Percentiles rank a stretch among this genome's conserved stretches.
Evolutionary conservation across 2,329 filamentous ascomycete species (phyloP).

Genomic region (Pseudopyrenochaeta lycopersici): DNA sequence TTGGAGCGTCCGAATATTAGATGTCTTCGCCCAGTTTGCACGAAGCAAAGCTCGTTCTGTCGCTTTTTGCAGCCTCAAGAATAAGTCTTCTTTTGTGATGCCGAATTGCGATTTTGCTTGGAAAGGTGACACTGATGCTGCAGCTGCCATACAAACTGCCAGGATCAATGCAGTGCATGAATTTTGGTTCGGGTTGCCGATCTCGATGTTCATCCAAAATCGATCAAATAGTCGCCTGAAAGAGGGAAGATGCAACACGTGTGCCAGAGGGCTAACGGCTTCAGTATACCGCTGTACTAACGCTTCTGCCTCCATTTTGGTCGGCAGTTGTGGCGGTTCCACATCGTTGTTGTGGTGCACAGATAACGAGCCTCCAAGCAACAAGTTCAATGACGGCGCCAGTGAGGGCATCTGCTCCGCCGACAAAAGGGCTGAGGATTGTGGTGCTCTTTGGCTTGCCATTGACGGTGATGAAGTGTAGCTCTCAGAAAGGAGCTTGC

Average conservation of each 20-base stretch:
- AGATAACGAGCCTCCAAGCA: slow-evolving; percentile 43
- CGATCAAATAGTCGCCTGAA: slow-evolving; percentile 49
- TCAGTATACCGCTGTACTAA: slow-evolving; percentile 47
- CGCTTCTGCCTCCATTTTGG: slow-evolving; percentile 46
- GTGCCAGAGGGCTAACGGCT: slow-evolving; percentile 49
- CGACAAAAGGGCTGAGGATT: slow-evolving; percentile 45
- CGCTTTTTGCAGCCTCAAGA: slow-evolving; percentile 46
- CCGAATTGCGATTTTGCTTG: slow-evolving; percentile 51
- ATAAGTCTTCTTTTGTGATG: slow-evolving; percentile 49
- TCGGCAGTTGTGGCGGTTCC: slow-evolving; percentile 43
- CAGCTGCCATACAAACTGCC: slow-evolving; percentile 49
- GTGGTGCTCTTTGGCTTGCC: slow-evolving; percentile 45
- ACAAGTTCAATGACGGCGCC: slow-evolving; percentile 45
- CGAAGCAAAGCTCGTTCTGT: slow-evolving; percentile 47
- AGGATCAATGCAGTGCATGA: slow-evolving; percentile 49
- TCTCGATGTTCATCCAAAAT: slow-evolving; percentile 48
- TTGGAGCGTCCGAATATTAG: slow-evolving; percentile 49
- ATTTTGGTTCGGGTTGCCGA: slow-evolving; percentile 47
- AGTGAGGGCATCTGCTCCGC: slow-evolving; percentile 50
- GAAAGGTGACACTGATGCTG: slow-evolving; percentile 46
- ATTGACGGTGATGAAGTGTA: slow-evolving; percentile 42
- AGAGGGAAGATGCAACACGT: slow-evolving; percentile 48
- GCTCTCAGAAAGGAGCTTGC: slow-evolving; percentile 49
- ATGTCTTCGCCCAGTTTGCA: slow-evolving; percentile 51
- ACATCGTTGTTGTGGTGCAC: slow-evolving; percentile 39